Evolutionary conservation across 1,284 basidiomycete species (phyloP), one percentile per base, ranked within the genome.

Genomic region (Apiotrichum gracile): DNA sequence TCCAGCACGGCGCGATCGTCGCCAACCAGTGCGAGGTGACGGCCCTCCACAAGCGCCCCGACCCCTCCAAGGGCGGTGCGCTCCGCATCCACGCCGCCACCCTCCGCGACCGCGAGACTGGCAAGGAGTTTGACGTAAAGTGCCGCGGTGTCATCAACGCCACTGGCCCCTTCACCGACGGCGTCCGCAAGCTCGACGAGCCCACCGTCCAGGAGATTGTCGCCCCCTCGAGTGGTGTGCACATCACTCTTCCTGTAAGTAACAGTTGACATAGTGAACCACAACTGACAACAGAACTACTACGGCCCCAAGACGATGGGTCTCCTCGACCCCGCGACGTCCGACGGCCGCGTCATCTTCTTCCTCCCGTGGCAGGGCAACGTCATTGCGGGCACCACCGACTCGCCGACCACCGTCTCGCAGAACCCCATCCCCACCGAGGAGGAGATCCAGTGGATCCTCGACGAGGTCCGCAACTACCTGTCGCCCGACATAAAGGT

Each of bases 361-460:
- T 97, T 97, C 83, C 82, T 98, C 21, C 94, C 94, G 0, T 98
- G 94, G 94, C 88, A 97, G 77, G 94, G 94, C 22, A 91, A 89
- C 76, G 93, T 92, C 45, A 94, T 98, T 60, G 94, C 94, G 4
- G 94, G 93, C 25, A 97, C 94, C 7, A 98, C 94, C 21, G 94
- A 98, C 74, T 82, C 88, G 0, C 87, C 90, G 1, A 84, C 87
- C 1, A 75, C 76, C 4, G 88, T 97, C 52, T 81, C 83, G 50
- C 81, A 84, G 46, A 85, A 94, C 65, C 93, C 94, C 5, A 78
- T 82, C 12, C 91, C 93, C 2, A 80, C 82, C 41, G 94, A 97
- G 76, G 89, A 96, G 65, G 94, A 98, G 69, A 93, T 98, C 60
- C 85, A 89, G 52, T 97, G 92, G 92, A 88, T 97, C 50, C 79